Percentiles rank a stretch among this genome's conserved stretches.
Conservation (phyloP, 2,329 filamentous ascomycete genomes). For the Diaporthe ampelina region DNA sequence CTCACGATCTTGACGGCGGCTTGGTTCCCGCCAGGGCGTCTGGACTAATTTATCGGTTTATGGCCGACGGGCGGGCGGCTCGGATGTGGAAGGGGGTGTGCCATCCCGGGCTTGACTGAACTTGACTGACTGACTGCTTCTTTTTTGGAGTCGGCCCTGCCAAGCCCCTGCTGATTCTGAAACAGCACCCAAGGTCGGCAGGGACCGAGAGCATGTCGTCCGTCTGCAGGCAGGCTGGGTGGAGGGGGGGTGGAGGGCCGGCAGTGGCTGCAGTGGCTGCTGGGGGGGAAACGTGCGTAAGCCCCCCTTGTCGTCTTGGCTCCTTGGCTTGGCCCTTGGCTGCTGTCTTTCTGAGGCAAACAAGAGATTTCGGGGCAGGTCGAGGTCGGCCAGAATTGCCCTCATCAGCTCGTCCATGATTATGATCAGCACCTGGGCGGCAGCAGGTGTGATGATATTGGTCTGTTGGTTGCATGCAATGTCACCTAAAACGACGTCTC, state of each 20-base stretch:
- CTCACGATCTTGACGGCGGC: conserved; percentile 5
- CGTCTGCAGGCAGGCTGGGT: not conserved
- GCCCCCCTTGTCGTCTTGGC: too few species aligned
- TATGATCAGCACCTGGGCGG: not conserved
- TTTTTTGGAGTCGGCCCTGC: conserved; percentile 4
- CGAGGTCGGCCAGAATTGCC: not conserved
- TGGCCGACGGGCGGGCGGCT: conserved; percentile 11
- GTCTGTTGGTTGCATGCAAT: conserved; percentile 3
- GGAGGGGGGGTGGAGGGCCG: not conserved
- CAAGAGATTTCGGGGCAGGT: conserved; percentile 2
- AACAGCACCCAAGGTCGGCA: conserved; percentile 12
- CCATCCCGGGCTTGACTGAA: not conserved
- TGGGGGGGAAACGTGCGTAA: too few species aligned
- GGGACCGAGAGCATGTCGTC: conserved; percentile 14
- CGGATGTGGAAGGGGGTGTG: conserved; percentile 4
- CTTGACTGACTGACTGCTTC: too few species aligned
- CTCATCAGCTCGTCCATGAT: not conserved
- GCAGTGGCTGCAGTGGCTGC: conserved; percentile 1
- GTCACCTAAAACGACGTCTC: conserved; percentile 12
- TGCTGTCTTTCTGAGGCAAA: conserved; percentile 19
- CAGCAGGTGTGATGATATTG: not conserved
- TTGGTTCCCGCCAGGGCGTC: not conserved
- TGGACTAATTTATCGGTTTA: not conserved
- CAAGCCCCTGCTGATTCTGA: conserved; percentile 15
- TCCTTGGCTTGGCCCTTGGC: conserved; percentile 6